Evolutionary conservation across 306 rosid genomes (phyloP).

Genomic region (Inga leiocalycina): DNA sequence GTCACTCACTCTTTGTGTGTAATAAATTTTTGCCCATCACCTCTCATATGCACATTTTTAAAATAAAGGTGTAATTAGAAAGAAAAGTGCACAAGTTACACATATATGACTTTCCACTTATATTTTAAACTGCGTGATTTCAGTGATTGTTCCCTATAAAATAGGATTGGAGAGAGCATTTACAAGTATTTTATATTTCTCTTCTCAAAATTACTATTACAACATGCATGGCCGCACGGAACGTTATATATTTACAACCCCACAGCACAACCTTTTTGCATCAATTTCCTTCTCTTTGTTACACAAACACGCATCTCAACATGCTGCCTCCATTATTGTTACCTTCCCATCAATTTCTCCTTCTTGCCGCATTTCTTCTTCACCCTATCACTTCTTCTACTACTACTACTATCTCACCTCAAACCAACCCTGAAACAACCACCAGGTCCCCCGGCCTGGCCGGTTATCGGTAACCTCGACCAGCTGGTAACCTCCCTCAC

Average conservation of each 20-base stretch:
- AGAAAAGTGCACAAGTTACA: too few relatives aligned
- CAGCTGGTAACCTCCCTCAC: neutral
- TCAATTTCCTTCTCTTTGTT: neutral
- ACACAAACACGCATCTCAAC: neutral
- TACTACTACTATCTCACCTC: neutral
- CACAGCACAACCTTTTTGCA: neutral
- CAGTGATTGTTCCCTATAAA: too few relatives aligned
- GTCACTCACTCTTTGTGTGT: too few relatives aligned
- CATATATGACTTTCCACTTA: too few relatives aligned
- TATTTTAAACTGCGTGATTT: too few relatives aligned
- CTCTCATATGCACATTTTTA: too few relatives aligned
- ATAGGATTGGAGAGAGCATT: too few relatives aligned
- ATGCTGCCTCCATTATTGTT: neutral
- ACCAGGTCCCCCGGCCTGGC: neutral
- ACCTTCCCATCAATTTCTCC: neutral
- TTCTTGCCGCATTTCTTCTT: neutral
- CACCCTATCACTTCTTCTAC: neutral
- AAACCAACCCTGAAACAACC: neutral
- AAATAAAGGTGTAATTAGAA: too few relatives aligned
- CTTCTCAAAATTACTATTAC: too few relatives aligned
- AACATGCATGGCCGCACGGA: too few relatives aligned
- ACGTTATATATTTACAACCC: neutral
- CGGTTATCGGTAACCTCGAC: neutral
- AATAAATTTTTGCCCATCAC: too few relatives aligned
- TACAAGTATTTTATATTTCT: too few relatives aligned